Percentiles rank a stretch among this genome's conserved stretches.
Evolutionary conservation across 2,329 filamentous ascomycete species (phyloP).

Genomic region (Bipolaris sorokiniana): DNA sequence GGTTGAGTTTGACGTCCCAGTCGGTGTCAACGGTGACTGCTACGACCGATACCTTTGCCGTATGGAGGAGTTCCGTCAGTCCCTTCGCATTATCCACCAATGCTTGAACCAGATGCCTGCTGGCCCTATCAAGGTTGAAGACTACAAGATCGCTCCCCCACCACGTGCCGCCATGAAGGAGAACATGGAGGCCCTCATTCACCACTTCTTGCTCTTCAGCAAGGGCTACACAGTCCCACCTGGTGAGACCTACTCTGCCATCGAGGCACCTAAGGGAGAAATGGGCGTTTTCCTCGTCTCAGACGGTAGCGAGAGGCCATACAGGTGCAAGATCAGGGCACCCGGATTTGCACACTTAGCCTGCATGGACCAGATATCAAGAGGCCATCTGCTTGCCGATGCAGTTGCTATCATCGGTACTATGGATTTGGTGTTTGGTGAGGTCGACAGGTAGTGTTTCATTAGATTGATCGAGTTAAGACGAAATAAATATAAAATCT

Average conservation of each 20-base stretch:
- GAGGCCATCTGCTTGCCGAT: conserved; percentile 92
- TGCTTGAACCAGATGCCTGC: conserved; percentile 99
- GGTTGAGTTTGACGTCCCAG: conserved; percentile 97
- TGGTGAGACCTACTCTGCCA: conserved; percentile 96
- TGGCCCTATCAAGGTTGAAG: conserved; percentile 92
- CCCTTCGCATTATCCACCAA: conserved; percentile 96
- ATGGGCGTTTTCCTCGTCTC: conserved; percentile 98
- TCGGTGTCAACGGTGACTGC: conserved; percentile 96
- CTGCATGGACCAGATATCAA: conserved; percentile 91
- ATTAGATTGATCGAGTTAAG: background rate
- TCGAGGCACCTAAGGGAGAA: conserved; percentile 99
- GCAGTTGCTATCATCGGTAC: conserved; percentile 89
- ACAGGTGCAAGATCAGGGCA: conserved; percentile 95
- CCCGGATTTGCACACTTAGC: conserved; percentile 94
- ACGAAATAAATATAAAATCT: background rate
- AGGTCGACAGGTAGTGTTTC: conserved; percentile 29
- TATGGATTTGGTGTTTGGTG: conserved; percentile 50
- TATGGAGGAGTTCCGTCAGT: conserved; percentile 99
- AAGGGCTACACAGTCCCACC: conserved; percentile 98
- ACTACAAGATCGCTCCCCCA: conserved; percentile 97
- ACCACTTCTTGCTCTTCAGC: conserved; percentile 98
- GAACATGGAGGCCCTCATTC: conserved; percentile 99
- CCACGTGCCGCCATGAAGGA: conserved; percentile 99
- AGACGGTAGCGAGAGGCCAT: conserved; percentile 94
- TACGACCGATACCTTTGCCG: conserved; percentile 99